Evolutionary conservation across 73 alveolate genomes (phyloP).

Genomic region (Tetrahymena elliotti): DNA sequence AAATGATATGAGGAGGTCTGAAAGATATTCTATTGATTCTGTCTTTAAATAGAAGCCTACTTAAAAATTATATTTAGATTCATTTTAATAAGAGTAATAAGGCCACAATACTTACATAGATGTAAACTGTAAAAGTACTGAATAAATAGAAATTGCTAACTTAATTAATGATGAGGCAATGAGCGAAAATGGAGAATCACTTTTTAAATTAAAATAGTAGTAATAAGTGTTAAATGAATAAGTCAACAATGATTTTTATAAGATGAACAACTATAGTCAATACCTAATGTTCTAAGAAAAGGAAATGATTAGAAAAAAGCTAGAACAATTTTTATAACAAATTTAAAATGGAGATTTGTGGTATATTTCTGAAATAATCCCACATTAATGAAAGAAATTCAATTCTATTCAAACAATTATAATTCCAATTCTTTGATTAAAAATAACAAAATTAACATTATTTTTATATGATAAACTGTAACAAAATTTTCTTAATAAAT

Average conservation of each 20-base stretch:
- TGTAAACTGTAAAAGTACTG: not conserved
- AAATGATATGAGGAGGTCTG: not conserved
- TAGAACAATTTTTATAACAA: not conserved
- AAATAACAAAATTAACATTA: too few species aligned
- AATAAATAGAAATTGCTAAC: not conserved
- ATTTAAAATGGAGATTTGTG: not conserved
- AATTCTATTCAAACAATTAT: too few species aligned
- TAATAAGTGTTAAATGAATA: not conserved
- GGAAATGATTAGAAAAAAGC: not conserved
- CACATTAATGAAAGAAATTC: not conserved
- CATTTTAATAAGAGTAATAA: not conserved
- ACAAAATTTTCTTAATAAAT: not conserved
- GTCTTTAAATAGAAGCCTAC: not conserved
- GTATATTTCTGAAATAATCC: not conserved
- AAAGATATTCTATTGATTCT: not conserved
- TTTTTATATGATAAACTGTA: not conserved
- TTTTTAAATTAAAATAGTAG: not conserved
- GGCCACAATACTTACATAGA: not conserved
- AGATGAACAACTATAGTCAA: not conserved
- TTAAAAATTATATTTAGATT: not conserved
- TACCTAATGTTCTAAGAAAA: not conserved
- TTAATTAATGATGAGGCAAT: not conserved
- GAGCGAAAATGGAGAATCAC: not conserved
- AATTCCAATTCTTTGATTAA: not conserved
- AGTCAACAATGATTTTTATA: not conserved